Evolutionary conservation across 441 rosid species (phyloP), one percentile per base, ranked within the genome.

Genomic region (Sinapis alba): DNA sequence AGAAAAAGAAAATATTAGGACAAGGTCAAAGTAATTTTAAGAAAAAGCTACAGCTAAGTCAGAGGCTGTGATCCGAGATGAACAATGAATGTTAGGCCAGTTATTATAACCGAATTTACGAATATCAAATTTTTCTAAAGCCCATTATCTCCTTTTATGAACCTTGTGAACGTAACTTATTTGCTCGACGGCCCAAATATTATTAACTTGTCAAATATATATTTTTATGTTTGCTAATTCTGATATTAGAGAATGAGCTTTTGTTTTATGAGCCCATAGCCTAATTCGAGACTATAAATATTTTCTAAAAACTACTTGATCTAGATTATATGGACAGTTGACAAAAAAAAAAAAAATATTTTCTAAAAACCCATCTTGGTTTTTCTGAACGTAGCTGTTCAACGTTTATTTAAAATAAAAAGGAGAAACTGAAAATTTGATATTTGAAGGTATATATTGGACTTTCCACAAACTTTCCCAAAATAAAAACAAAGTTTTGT

Each of bases 11-110:
- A n/a, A n/a, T 9, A n/a, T 53, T 11, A 59, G 18, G 43, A 58
- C 57, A 18, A 43, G n/a, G 51, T 72, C 41, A 57, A 28, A 15
- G 11, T 8, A 11, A 4, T 9, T 62, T 59, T 2, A 36, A 6
- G 20, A n/a, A 4, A 62, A 63, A 6, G 50, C n/a, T 20, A 58
- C 28, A 60, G 50, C 36, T 11, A 6, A 68, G 16, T 32, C 32
- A 32, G 61, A 69, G 23, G 32, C 54, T 66, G 3, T 50, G 56
- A 11, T 68, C 47, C 47, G 15, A 65, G 47, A 27, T 20, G n/a
- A n/a, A n/a, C n/a, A n/a, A 27, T 28, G 41, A 59, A 58, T n/a
- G 62, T 24, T 12, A 23, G 32, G 18, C 61, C 32, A 56, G 32
- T 6, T 57, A 30, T 60, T 38, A 63, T 63, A 38, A 21, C 30